phyloP scores from a whole-genome alignment of 2,329 filamentous ascomycete species.

The Plenodomus tracheiphilus region DNA sequence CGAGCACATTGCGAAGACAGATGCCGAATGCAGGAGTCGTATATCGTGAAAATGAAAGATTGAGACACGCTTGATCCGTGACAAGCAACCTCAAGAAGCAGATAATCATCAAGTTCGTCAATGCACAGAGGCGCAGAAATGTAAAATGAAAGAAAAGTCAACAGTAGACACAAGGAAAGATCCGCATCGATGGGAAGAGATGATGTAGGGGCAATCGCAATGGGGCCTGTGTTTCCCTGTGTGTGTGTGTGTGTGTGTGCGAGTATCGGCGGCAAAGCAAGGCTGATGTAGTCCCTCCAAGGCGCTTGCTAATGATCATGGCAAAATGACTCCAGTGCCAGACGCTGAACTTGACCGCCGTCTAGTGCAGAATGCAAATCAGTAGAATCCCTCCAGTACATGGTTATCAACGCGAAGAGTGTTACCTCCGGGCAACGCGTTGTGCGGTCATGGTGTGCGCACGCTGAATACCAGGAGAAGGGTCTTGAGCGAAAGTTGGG shows the following conservation, averaged over 20 bases:
- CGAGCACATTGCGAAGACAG: conserved; percentile 26
- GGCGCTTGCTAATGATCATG: background rate
- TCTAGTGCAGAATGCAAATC: conserved; percentile 28
- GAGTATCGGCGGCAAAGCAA: conserved; percentile 11
- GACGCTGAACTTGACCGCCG: conserved; percentile 9
- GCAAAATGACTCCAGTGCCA: background rate
- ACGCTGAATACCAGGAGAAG: conserved; percentile 38
- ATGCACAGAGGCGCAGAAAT: conserved; percentile 36
- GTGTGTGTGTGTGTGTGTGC: conserved; percentile 60
- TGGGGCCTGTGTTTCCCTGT: conserved; percentile 49
- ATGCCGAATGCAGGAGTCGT: conserved; percentile 43
- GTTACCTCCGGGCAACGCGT: conserved; percentile 36
- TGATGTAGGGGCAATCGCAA: conserved; percentile 5
- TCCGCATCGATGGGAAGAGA: conserved; percentile 15
- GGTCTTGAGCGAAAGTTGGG: conserved; percentile 35
- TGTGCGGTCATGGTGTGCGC: conserved; percentile 36
- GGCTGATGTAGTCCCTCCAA: conserved; percentile 12
- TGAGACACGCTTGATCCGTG: conserved; percentile 29
- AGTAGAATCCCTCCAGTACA: conserved; percentile 23
- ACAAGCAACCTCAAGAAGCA: conserved; percentile 26
- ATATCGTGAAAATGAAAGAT: conserved; percentile 38
- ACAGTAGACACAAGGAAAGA: conserved; percentile 38
- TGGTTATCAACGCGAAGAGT: conserved; percentile 1
- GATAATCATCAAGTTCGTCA: conserved; percentile 43
- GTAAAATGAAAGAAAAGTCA: conserved; percentile 37